Conservation (phyloP, 2,329 filamentous ascomycete species). For the Exophiala sp. region DNA sequence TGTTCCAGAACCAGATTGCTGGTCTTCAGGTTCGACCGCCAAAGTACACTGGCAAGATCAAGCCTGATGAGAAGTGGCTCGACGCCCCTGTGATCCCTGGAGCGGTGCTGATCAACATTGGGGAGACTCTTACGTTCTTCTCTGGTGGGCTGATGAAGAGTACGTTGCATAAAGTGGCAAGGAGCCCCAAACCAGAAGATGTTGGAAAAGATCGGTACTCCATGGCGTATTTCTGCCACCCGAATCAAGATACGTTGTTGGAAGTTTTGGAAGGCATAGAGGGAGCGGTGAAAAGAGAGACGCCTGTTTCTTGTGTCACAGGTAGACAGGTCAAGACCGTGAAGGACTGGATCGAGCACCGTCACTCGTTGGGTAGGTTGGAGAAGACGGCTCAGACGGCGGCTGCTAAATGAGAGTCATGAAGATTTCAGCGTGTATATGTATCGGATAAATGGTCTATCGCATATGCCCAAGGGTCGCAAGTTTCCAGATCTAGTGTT, state of each 20-base stretch:
- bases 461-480: not conserved
- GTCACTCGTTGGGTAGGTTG: conserved; percentile 18
- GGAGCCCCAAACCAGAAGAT: conserved; percentile 61
- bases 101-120: conserved; percentile 50
- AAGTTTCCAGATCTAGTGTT: too few species aligned
- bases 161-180: conserved; percentile 51
- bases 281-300: conserved; percentile 55
- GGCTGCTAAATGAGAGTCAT: not conserved
- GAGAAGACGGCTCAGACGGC: not conserved
- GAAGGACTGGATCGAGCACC: conserved; percentile 23
- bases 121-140: conserved; percentile 47
- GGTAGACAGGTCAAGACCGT: conserved; percentile 14
- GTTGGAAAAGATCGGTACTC: conserved; percentile 64
- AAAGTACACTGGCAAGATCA: conserved; percentile 47
- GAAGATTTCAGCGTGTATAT: not conserved
- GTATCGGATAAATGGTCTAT: not conserved
- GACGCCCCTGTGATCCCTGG: conserved; percentile 47
- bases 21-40: conserved; percentile 52
- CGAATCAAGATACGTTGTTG: conserved; percentile 70
- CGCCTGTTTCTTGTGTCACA: conserved; percentile 17
- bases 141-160: conserved; percentile 51
- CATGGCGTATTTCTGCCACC: conserved; percentile 89
- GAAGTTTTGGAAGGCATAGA: conserved; percentile 79
- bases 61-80: conserved; percentile 48
- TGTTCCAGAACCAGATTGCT: conserved; percentile 57